phyloP scores from a whole-genome alignment of 2,329 filamentous ascomycete species.

The Corinectria fuckeliana region DNA sequence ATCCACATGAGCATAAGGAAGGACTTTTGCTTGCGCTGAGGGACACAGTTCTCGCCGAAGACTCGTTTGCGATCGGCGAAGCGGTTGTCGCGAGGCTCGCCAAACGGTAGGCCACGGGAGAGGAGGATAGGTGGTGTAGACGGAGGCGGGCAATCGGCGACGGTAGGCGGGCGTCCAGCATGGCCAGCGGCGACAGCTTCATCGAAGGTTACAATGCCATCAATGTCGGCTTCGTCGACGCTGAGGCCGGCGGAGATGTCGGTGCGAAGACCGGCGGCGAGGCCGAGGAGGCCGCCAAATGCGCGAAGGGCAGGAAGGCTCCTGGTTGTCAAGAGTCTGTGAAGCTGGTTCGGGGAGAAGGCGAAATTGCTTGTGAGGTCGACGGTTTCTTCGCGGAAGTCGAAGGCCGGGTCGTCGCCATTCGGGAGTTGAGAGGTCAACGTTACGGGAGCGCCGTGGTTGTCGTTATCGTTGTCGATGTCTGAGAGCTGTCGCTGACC shows the following conservation, averaged over 20 bases:
- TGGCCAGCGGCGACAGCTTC: slow-evolving; percentile 53
- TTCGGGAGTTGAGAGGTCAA: slow-evolving; percentile 12
- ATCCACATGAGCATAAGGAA: slow-evolving; percentile 75
- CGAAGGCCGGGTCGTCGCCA: slow-evolving; percentile 22
- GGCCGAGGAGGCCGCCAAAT: slow-evolving; percentile 60
- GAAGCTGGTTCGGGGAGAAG: slow-evolving; percentile 60
- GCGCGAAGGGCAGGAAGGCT: slow-evolving; percentile 55
- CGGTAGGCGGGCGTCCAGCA: slow-evolving; percentile 38
- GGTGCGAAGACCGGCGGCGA: slow-evolving; percentile 58
- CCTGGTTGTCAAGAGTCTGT: slow-evolving; percentile 59
- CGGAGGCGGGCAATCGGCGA: slow-evolving; percentile 29
- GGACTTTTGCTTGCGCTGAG: slow-evolving; percentile 70
- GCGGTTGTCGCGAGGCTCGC: slow-evolving; percentile 35
- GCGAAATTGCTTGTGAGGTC: slow-evolving; percentile 55
- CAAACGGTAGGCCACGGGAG: slow-evolving; percentile 39
- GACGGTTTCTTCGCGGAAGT: slow-evolving; percentile 35
- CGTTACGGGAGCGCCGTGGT: slow-evolving; percentile 12
- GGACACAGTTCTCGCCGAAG: slow-evolving; percentile 66
- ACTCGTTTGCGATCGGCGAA: slow-evolving; percentile 69
- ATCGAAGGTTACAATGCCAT: slow-evolving; percentile 55
- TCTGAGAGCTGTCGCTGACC: slow-evolving; percentile 10
- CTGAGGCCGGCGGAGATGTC: slow-evolving; percentile 56
- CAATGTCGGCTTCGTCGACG: slow-evolving; percentile 54
- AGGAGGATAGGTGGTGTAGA: slow-evolving; percentile 28
- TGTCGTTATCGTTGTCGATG: slow-evolving; percentile 4